Base-by-base conservation (phyloP, 179 eudicot species). In the Amaranthus tricolor region DNA sequence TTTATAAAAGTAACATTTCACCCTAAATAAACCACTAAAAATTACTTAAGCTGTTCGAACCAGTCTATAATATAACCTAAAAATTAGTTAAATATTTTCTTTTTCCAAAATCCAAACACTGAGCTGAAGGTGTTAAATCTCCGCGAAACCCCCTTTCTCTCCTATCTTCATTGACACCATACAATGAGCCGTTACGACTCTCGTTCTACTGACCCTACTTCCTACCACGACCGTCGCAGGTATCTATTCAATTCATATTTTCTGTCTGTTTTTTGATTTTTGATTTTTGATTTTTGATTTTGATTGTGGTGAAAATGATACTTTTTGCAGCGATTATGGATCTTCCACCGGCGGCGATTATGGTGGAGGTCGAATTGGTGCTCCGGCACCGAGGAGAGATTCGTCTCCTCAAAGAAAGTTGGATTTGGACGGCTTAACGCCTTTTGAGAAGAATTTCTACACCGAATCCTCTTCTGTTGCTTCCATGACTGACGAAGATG, bases 361-460 rank as follows among this genome's bases (percentile, higher is more conserved):
- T 16, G 58, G 89, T 17, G 84, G 90, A 71, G 80, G 82, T 7
- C 70, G 79, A 19, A 74, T 54, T 21, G 73, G 74, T 10, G 71
- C 80, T 44, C 78, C 88, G 40, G 80, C 81, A 68, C 57, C 88
- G n/a, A 84, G 77, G 77, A 86, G 89, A 66, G 96, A 90, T 67
- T 80, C 92, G 0, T 83, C 91, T 65, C 93, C 96, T 40, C 96
- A 77, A 3, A 71, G 93, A n/a, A 95, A 84, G 78, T 83, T 88
- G 64, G 93, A 95, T 83, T 95, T 95, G 74, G 88, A 92, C 1
- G 87, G 88, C 4, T 80, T 95, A 82, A 83, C 93, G 48, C 92
- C 96, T 5, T 89, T 93, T 77, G 91, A 88, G 91, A 95, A 95
- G 91, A 88, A 88, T 40, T 93, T 95, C 75, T 95, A 95, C 61